A percentile compares a stretch with the other conserved stretches of the same genome.
phyloP scores from a whole-genome alignment of 2,329 filamentous ascomycete genomes.

The Cytospora piceicola region DNA sequence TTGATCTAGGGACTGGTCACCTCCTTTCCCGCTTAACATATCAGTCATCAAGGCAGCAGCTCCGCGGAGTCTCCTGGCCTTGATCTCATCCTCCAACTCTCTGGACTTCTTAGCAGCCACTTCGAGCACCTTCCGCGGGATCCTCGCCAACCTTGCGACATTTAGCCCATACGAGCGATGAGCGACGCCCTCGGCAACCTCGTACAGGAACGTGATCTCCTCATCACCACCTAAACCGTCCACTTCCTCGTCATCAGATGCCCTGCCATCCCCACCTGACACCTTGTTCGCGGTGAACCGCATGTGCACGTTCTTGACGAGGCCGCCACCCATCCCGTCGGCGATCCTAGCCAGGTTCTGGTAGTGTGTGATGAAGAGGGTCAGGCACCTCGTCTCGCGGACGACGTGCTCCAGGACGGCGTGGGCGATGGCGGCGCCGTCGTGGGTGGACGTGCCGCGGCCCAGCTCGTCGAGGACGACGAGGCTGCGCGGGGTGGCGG shows the following conservation, averaged over 20 bases:
- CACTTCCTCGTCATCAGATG: slow-evolving; percentile 36
- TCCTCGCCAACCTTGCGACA: slow-evolving; percentile 81
- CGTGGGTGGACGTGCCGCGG: slow-evolving; percentile 90
- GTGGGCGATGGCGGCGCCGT: slow-evolving; percentile 93
- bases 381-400: slow-evolving; percentile 73
- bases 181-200: slow-evolving; percentile 87
- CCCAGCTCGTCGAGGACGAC: slow-evolving; percentile 95
- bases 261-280: neutral
- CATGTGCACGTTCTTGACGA: slow-evolving; percentile 92
- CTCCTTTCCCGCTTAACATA: slow-evolving; percentile 42
- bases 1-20: slow-evolving; percentile 53
- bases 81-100: slow-evolving; percentile 77
- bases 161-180: slow-evolving; percentile 95
- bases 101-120: slow-evolving; percentile 78
- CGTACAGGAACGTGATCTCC: slow-evolving; percentile 92
- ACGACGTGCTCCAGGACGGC: slow-evolving; percentile 87
- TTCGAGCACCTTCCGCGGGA: slow-evolving; percentile 77
- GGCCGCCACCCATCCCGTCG: slow-evolving; percentile 63
- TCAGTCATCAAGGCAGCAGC: slow-evolving; percentile 48
- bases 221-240: slow-evolving; percentile 57
- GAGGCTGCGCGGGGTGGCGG: slow-evolving; percentile 80
- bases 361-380: slow-evolving; percentile 97
- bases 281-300: slow-evolving; percentile 63
- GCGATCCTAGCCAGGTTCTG: slow-evolving; percentile 78
- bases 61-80: slow-evolving; percentile 61